phyloP scores from a whole-genome alignment of 495 filamentous ascomycete species.

The Staphylotrichum longicolle region DNA sequence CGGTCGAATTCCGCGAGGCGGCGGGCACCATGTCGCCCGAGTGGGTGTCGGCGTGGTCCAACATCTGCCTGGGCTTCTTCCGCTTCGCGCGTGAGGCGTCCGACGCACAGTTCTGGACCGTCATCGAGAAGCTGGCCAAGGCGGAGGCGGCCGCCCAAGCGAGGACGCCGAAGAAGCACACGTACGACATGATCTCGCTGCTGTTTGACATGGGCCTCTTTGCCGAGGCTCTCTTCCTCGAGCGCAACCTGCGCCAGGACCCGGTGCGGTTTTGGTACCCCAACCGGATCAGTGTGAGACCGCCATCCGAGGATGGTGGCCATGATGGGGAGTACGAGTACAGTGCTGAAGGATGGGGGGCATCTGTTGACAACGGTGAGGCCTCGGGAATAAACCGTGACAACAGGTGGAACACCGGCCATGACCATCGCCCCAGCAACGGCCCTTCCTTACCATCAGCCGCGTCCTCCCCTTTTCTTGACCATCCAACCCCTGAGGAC shows the following conservation, averaged over 20 bases:
- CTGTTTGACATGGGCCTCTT: slow-evolving; percentile 16
- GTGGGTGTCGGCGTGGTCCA: slow-evolving; percentile 16
- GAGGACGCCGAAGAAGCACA: background rate
- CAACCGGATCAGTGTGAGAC: background rate
- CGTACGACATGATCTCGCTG: slow-evolving; percentile 22
- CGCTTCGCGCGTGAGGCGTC: slow-evolving; percentile 14
- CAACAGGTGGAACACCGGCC: too few species aligned
- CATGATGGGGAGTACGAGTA: too few species aligned
- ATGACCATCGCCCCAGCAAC: too few species aligned
- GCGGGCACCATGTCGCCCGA: slow-evolving; percentile 9
- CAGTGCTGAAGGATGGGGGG: too few species aligned
- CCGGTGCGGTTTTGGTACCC: slow-evolving; percentile 17
- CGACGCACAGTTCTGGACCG: background rate
- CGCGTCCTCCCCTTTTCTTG: too few species aligned
- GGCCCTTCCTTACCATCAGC: too few species aligned
- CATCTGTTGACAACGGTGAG: too few species aligned
- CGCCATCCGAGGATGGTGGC: background rate
- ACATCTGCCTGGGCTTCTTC: slow-evolving; percentile 22
- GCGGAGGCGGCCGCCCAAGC: slow-evolving; percentile 11
- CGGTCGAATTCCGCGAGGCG: slow-evolving; percentile 30
- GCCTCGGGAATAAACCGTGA: too few species aligned
- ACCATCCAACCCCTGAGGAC: too few species aligned
- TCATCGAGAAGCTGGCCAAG: slow-evolving; percentile 16
- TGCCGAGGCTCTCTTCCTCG: slow-evolving; percentile 10
- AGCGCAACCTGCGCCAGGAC: slow-evolving; percentile 8